These are phyloP conservation scores for Cornus controversa DNA, from an alignment of 148 eudicot genomes.

Conservation along the genomic window DNA sequence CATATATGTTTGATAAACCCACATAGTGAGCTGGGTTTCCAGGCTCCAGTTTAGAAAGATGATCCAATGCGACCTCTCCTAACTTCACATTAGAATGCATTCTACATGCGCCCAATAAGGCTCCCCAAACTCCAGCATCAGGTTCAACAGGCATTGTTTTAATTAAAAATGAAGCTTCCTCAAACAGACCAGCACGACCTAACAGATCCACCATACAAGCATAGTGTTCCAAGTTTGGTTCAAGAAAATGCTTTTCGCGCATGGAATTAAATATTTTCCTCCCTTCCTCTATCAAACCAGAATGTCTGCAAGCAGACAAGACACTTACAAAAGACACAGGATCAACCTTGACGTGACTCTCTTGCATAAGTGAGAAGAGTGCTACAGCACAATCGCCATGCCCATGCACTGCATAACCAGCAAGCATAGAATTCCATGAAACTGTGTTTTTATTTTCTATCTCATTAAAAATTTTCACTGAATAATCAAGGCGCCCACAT, in stretches of 20 bases:
- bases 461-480: slow-evolving; percentile 49
- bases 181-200: slow-evolving; percentile 62
- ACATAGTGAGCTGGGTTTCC: slow-evolving; percentile 61
- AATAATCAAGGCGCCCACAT: slow-evolving; percentile 58
- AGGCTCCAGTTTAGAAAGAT: slow-evolving; percentile 53
- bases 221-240: slow-evolving; percentile 68
- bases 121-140: slow-evolving; percentile 70
- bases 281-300: slow-evolving; percentile 67
- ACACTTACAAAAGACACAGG: slow-evolving; percentile 53
- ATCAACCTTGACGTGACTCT: slow-evolving; percentile 38
- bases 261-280: slow-evolving; percentile 50
- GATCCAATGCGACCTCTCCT: slow-evolving; percentile 53
- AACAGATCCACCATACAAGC: slow-evolving; percentile 77
- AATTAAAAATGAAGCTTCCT: slow-evolving; percentile 45
- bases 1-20: slow-evolving; percentile 58
- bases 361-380: slow-evolving; percentile 51
- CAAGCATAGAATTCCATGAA: slow-evolving; percentile 71
- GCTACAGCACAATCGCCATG: slow-evolving; percentile 43
- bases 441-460: slow-evolving; percentile 49
- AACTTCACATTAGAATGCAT: slow-evolving; percentile 55
- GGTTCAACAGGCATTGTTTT: slow-evolving; percentile 62
- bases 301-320: slow-evolving; percentile 76
- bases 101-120: slow-evolving; percentile 62
- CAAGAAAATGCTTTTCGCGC: slow-evolving; percentile 35
- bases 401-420: slow-evolving; percentile 63